Percentiles rank a stretch among this genome's conserved stretches.
These are phyloP conservation scores for Beta lomatogona DNA, from an alignment of 179 eudicot genomes.

Conservation along the genomic window DNA sequence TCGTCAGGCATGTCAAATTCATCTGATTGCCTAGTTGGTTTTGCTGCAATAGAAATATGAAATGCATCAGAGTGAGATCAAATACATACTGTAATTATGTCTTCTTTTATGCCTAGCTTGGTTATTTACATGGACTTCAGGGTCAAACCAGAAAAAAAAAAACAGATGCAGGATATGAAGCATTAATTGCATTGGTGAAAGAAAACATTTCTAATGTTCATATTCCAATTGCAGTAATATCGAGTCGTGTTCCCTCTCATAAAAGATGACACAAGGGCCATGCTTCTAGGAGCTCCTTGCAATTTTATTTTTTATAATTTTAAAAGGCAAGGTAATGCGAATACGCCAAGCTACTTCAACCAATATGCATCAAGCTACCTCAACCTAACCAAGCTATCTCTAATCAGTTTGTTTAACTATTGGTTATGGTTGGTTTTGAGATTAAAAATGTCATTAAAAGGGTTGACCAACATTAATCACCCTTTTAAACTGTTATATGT, in stretches of 20 bases:
- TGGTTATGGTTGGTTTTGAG: too few species aligned
- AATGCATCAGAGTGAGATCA: background rate
- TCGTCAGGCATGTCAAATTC: slow-evolving; percentile 12
- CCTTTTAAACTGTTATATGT: too few species aligned
- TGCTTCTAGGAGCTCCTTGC: background rate
- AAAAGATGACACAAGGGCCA: background rate
- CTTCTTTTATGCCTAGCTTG: background rate
- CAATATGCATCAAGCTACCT: too few species aligned
- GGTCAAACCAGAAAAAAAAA: background rate
- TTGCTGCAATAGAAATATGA: slow-evolving; percentile 7
- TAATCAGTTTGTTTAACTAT: too few species aligned
- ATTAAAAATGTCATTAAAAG: too few species aligned
- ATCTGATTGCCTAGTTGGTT: slow-evolving; percentile 5
- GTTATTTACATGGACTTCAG: background rate
- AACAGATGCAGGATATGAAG: background rate
- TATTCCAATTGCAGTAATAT: background rate
- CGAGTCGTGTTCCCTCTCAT: background rate
- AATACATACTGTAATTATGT: background rate
- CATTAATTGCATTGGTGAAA: background rate
- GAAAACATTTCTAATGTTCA: background rate
- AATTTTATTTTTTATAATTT: too few species aligned
- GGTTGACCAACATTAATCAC: too few species aligned
- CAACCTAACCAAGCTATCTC: too few species aligned
- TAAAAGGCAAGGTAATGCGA: too few species aligned
- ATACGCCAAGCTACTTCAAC: too few species aligned